Percentiles rank a stretch among this genome's conserved stretches.
These are phyloP conservation scores for Arabidopsis hybrid DNA, from an alignment of 441 rosid species.

Conservation along the genomic window DNA sequence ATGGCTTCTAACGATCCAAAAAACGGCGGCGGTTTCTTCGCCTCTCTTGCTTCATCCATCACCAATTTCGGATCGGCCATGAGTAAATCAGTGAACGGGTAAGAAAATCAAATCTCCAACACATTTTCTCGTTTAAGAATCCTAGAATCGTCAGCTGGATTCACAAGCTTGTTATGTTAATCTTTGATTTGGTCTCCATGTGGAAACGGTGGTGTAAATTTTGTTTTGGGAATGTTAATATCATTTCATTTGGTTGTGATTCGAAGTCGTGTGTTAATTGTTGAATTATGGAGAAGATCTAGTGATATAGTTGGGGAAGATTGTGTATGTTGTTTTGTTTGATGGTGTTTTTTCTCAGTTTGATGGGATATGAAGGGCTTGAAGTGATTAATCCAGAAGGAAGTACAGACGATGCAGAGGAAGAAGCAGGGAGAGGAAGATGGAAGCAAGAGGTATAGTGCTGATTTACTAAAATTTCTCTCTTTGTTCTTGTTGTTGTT, in stretches of 20 bases:
- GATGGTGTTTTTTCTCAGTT: conserved; percentile 46
- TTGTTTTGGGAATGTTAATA: too few species aligned
- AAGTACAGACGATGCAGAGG: conserved; percentile 91
- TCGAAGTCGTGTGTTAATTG: background rate
- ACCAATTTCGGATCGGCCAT: conserved; percentile 69
- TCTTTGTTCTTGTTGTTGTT: too few species aligned
- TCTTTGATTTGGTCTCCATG: background rate
- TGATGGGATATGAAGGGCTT: conserved; percentile 85
- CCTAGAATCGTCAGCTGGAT: background rate
- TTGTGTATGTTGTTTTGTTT: background rate
- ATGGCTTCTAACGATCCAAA: conserved; percentile 78
- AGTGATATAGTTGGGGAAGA: too few species aligned
- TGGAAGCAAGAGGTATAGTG: conserved; percentile 85
- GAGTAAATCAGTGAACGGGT: conserved; percentile 95
- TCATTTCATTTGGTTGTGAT: too few species aligned
- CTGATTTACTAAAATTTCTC: background rate
- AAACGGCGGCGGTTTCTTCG: conserved; percentile 60
- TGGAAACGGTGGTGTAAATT: too few species aligned
- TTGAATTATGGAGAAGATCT: background rate
- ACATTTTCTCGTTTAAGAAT: background rate
- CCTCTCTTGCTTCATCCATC: conserved; percentile 73
- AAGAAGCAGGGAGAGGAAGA: conserved; percentile 91
- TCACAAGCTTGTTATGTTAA: background rate
- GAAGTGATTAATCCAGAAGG: conserved; percentile 96
- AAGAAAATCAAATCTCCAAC: background rate